Evolutionary conservation across 2,329 filamentous ascomycete species (phyloP).

Genomic region (Aspergillus ustus): DNA sequence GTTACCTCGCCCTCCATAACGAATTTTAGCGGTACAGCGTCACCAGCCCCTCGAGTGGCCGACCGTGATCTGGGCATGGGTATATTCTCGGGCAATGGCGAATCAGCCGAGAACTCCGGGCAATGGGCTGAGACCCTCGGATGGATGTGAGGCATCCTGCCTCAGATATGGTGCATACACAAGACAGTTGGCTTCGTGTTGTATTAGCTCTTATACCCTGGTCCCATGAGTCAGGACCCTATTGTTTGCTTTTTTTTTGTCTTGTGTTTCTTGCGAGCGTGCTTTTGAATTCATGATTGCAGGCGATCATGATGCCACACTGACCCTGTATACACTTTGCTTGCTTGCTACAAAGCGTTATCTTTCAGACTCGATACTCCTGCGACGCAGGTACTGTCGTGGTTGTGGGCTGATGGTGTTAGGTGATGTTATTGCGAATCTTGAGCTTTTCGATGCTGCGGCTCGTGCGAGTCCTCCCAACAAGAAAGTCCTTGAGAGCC

Average conservation of each 20-base stretch:
- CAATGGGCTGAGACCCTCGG: slow-evolving; percentile 34
- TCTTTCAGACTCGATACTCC: neutral
- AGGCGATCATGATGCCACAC: slow-evolving; percentile 5
- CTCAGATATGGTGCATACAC: neutral
- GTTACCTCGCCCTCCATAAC: slow-evolving; percentile 23
- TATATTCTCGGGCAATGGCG: slow-evolving; percentile 34
- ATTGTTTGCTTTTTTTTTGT: neutral
- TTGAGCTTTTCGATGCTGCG: neutral
- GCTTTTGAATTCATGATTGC: slow-evolving; percentile 7
- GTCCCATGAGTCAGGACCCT: neutral
- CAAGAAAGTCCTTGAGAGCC: neutral
- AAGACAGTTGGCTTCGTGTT: neutral
- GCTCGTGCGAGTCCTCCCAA: neutral
- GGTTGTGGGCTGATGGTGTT: neutral
- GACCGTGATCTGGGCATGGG: slow-evolving; percentile 37
- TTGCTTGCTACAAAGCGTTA: slow-evolving; percentile 3
- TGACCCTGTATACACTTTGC: neutral
- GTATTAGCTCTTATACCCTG: slow-evolving; percentile 11
- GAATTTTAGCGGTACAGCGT: slow-evolving; percentile 29
- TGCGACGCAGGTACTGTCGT: neutral
- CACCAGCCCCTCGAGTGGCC: slow-evolving; percentile 25
- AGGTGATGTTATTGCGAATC: neutral
- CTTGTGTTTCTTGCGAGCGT: neutral
- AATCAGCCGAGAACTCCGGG: slow-evolving; percentile 25
- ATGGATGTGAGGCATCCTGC: slow-evolving; percentile 34